These are phyloP conservation scores for Avena insularis DNA, from an alignment of 176 grass and related monocot species.

Conservation along the genomic window DNA sequence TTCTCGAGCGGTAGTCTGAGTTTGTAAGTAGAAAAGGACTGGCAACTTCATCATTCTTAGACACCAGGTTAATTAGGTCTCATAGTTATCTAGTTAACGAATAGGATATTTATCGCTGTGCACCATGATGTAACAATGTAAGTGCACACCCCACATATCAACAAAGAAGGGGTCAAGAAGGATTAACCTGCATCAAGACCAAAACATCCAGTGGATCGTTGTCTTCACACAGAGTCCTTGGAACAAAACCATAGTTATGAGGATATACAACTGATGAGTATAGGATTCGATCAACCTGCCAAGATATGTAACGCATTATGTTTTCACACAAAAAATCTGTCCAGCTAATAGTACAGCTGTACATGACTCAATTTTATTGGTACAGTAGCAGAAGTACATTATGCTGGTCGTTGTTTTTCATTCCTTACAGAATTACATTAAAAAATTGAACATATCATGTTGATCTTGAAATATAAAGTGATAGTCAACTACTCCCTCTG, in stretches of 20 bases:
- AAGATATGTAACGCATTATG: conserved; percentile 28
- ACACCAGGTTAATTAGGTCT: background rate
- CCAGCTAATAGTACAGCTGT: background rate
- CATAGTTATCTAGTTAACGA: background rate
- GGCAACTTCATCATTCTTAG: background rate
- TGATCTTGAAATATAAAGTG: conserved; percentile 1
- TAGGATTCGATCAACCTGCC: conserved; percentile 66
- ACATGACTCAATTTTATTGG: conserved; percentile 1
- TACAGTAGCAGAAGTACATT: background rate
- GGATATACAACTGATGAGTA: conserved; percentile 82
- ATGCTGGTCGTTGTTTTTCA: background rate
- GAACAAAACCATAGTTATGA: conserved; percentile 83
- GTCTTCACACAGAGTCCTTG: conserved; percentile 76
- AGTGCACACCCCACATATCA: background rate
- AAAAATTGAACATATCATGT: background rate
- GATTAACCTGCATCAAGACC: conserved; percentile 73
- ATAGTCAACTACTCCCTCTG: background rate
- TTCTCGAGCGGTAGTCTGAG: too few species aligned
- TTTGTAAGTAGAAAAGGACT: background rate
- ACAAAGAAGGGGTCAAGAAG: background rate
- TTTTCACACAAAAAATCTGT: background rate
- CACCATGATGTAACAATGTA: background rate
- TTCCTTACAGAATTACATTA: background rate
- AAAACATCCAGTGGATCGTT: conserved; percentile 82
- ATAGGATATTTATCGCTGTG: background rate